Evolutionary conservation across 257 asterid species (phyloP).

Genomic region (Solanum commersonii): DNA sequence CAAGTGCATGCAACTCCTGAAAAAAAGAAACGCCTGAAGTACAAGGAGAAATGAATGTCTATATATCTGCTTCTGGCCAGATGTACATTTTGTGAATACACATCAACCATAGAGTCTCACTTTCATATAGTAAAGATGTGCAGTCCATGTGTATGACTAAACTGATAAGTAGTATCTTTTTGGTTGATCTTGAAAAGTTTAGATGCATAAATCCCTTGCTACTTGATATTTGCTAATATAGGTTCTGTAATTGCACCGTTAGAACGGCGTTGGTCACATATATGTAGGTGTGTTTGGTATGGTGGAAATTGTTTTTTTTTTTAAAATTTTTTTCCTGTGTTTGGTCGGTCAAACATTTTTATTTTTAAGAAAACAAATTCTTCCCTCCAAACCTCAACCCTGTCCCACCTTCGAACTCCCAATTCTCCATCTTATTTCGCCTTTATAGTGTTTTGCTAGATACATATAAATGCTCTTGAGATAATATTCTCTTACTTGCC

Average conservation of each 20-base stretch:
- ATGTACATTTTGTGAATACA: not conserved
- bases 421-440: not conserved
- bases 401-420: not conserved
- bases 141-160: not conserved
- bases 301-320: not conserved
- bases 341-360: not conserved
- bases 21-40: slow-evolving; percentile 35
- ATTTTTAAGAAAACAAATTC: not conserved
- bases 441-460: not conserved
- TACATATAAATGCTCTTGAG: not conserved
- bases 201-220: not conserved
- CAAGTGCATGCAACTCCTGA: slow-evolving; percentile 83
- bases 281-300: not conserved
- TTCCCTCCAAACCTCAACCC: not conserved
- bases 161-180: not conserved
- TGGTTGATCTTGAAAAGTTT: not conserved
- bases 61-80: not conserved
- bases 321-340: not conserved
- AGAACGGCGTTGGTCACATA: not conserved
- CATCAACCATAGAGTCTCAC: not conserved
- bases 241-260: not conserved
- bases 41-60: not conserved
- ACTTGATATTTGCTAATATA: not conserved
- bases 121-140: not conserved
- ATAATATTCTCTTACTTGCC: not conserved